Percentiles rank a stretch among this genome's conserved stretches.
Evolutionary conservation across 352 stramenopile species (phyloP).

Genomic region (Globisporangium sylvaticum): DNA sequence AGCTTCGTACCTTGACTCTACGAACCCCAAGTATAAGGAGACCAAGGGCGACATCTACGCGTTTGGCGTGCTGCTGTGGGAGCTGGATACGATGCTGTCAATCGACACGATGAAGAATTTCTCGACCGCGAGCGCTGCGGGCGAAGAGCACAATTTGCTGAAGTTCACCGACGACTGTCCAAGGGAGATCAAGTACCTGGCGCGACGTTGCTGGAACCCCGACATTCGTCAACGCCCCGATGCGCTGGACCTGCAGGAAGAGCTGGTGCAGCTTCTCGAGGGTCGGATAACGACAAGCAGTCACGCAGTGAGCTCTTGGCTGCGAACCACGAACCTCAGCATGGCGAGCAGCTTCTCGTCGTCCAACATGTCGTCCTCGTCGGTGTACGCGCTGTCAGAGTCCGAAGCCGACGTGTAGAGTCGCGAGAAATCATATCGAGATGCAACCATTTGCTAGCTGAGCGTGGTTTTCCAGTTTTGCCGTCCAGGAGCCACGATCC

Average conservation of each 20-base stretch:
- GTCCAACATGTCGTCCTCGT: slow-evolving; percentile 41
- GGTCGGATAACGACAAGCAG: slow-evolving; percentile 49
- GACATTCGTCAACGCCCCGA: slow-evolving; percentile 39
- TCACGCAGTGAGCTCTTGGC: slow-evolving; percentile 44
- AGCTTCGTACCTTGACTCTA: not conserved
- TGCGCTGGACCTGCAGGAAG: slow-evolving; percentile 72
- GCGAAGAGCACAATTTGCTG: slow-evolving; percentile 48
- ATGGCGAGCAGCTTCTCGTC: slow-evolving; percentile 38
- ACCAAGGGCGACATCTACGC: slow-evolving; percentile 54
- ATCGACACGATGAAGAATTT: slow-evolving; percentile 53
- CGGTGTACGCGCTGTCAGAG: slow-evolving; percentile 28
- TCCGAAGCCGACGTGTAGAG: slow-evolving; percentile 32
- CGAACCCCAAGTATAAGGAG: not conserved
- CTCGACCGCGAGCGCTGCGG: slow-evolving; percentile 15
- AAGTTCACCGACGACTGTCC: slow-evolving; percentile 66
- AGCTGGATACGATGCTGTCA: slow-evolving; percentile 71
- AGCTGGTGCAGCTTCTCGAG: slow-evolving; percentile 66
- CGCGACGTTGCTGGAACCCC: slow-evolving; percentile 53
- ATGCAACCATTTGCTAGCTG: not conserved
- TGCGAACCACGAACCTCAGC: slow-evolving; percentile 43
- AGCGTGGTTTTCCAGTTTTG: slow-evolving; percentile 3
- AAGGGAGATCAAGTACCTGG: slow-evolving; percentile 36
- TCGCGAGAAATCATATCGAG: not conserved
- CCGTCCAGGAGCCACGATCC: not conserved
- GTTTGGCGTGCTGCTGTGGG: slow-evolving; percentile 71